These are phyloP conservation scores for Austroboletus olivaceoglutinosus DNA, from an alignment of 1,284 basidiomycete species.

Conservation along the genomic window DNA sequence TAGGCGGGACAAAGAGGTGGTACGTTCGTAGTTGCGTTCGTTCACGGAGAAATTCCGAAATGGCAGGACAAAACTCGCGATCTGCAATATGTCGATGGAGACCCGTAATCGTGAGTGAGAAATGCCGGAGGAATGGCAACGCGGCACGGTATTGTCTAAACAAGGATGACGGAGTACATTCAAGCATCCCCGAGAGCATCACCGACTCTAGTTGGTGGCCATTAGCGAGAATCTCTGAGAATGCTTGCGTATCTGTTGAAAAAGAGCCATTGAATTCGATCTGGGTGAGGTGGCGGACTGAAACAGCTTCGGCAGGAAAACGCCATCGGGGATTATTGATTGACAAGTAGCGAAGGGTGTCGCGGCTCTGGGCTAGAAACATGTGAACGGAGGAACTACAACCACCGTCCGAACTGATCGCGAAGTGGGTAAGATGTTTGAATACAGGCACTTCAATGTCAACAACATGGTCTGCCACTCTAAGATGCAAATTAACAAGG, in stretches of 20 bases:
- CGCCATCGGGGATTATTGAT: constrained; percentile 54
- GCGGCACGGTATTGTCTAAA: constrained; percentile 43
- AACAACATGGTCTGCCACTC: constrained; percentile 48
- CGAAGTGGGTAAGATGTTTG: constrained; percentile 57
- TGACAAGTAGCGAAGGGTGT: constrained; percentile 52
- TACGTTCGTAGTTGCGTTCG: constrained; percentile 52
- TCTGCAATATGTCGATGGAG: constrained; percentile 50
- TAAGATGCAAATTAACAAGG: constrained; percentile 20
- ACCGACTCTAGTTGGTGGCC: constrained; percentile 64
- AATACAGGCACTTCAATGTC: constrained; percentile 58
- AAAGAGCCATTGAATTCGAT: constrained; percentile 61
- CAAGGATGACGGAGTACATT: constrained; percentile 46
- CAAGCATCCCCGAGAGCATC: constrained; percentile 51
- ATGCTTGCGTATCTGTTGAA: constrained; percentile 46
- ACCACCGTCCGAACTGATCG: constrained; percentile 45
- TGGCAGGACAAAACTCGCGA: constrained; percentile 61
- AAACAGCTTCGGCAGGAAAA: constrained; percentile 54
- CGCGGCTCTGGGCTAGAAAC: constrained; percentile 54
- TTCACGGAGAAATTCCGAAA: constrained; percentile 64
- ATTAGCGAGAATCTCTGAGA: constrained; percentile 56
- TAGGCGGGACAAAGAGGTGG: constrained; percentile 49
- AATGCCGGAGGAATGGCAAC: constrained; percentile 62
- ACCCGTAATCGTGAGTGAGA: constrained; percentile 50
- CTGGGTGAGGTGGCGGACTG: constrained; percentile 60
- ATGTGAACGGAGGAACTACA: constrained; percentile 40